Base-by-base conservation (phyloP, 2,329 filamentous ascomycete genomes). In the Xylariaceae sp. region DNA sequence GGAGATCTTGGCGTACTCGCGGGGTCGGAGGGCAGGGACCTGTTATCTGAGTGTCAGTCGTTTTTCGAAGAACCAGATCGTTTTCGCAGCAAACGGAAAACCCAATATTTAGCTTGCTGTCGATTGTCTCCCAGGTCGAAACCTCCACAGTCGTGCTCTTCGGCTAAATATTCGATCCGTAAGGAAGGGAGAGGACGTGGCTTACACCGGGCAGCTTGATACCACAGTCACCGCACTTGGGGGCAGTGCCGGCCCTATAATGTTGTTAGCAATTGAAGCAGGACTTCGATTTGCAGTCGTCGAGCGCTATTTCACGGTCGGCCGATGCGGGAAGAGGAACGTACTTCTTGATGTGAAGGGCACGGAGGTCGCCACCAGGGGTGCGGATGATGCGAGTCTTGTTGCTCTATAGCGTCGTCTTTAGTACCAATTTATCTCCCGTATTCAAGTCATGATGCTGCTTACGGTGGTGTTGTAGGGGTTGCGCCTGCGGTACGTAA, bases 151-250 rank as follows among this genome's bases (percentile, higher is more conserved):
- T 52, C 13, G 6, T 44, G 23, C 10, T 49, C 50, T 56, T 47
- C 18, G 11, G 15, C 10, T 15, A n/a, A 13, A 30, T 5, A 17
- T 35, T 23, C 39, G 11, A 56, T 54, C 2, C 4, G 37, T n/a
- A 7, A 15, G 13, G 3, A 11, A 61, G 30, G 17, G 50, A 53
- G 5, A 59, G 51, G 53, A 57, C 51, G 67, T 59, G 66, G 95
- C 92, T 89, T 90, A 99, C 92, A 80, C 94, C 94, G 76, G 91
- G 87, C 75, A 99, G 89, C 85, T 97, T 97, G 83, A 86, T 87
- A 76, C 94, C 94, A 77, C 95, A 99, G 86, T 99, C 94, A 86
- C 95, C 90, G 78, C 94, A 99, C 86, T 99, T 99, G 77, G 94
- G 94, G 68, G 92, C 89, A 77, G 92, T 96, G 73, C 92, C 94